Evolutionary conservation across 2,329 filamentous ascomycete species (phyloP).

Genomic region (Microascus cirrosus): DNA sequence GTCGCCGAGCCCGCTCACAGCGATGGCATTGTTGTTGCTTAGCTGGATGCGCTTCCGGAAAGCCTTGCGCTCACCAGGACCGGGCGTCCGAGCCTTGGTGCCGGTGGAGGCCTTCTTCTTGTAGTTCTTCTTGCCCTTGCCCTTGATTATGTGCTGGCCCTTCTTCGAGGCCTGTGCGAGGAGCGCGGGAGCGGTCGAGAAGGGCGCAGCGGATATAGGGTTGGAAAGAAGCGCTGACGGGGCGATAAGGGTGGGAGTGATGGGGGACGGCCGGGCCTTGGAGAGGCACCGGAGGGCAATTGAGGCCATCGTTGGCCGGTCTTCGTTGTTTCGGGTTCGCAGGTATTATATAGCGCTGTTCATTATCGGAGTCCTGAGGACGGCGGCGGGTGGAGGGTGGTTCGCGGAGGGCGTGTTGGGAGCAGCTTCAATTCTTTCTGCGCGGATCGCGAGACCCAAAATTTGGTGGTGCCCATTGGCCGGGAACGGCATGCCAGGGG

Average conservation of each 20-base stretch:
- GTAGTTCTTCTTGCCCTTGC: slow-evolving; percentile 36
- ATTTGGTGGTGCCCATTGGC: background rate
- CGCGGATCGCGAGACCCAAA: background rate
- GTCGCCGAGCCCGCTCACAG: slow-evolving; percentile 56
- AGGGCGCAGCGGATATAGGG: slow-evolving; percentile 21
- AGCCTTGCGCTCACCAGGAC: slow-evolving; percentile 73
- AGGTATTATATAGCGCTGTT: slow-evolving; percentile 5
- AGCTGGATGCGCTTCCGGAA: slow-evolving; percentile 81
- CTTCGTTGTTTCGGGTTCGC: background rate
- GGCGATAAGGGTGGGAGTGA: slow-evolving; percentile 20
- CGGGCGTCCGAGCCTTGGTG: slow-evolving; percentile 42
- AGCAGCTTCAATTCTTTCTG: background rate
- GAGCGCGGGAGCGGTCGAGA: slow-evolving; percentile 23
- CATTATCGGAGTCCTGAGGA: background rate
- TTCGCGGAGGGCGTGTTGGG: background rate
- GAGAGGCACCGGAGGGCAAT: slow-evolving; percentile 31
- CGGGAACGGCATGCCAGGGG: background rate
- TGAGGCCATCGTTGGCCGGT: slow-evolving; percentile 22
- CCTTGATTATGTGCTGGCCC: slow-evolving; percentile 14
- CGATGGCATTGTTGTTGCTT: slow-evolving; percentile 85
- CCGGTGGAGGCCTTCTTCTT: slow-evolving; percentile 36
- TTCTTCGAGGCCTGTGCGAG: slow-evolving; percentile 14
- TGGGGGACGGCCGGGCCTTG: slow-evolving; percentile 19
- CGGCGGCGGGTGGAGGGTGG: background rate
- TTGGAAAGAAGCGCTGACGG: slow-evolving; percentile 12